Base-by-base conservation (phyloP, 2,329 filamentous ascomycete species). In the Ceratocystis eucalypticola region DNA sequence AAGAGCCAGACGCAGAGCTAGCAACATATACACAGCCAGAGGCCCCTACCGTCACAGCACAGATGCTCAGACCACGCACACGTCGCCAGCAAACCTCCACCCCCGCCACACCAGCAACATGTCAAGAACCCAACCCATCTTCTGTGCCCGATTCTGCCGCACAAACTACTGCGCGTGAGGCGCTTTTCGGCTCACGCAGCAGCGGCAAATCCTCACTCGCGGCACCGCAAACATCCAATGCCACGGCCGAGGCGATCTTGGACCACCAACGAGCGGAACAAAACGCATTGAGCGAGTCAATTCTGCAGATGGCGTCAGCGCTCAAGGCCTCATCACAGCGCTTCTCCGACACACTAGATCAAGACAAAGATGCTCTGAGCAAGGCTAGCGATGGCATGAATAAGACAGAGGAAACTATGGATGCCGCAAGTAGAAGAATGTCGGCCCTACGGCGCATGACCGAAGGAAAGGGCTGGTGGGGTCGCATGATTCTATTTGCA, bases 381-480 rank as follows among this genome's bases (percentile, higher is more conserved):
- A 81, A 85, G 10, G 89, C 92, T 1, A 83, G 85, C 1, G 80
- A 87, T 66, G 89, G 89, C 0, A 80, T 97, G 71, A 88, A 92
- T 72, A 86, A 84, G 74, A 95, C 88, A 71, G 85, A 88, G 68
- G 77, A 80, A 59, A 86, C 86, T 20, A 88, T 97, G 82, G 86
- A 91, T 68, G 83, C 84, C 1, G 91, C 92, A 2, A 84, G 85
- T 65, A 83, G 84, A 69, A 80, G 85, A 69, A 95, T 97, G 89
- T 87, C 89, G 1, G 81, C 83, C 71, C 75, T 97, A 73, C 80
- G 84, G 70, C 82, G 82, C 64, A 91, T 96, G 85, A 91, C 88
- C 17, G 93, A 96, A 77, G 92, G 91, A 2, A 87, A 88, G 73
- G 91, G 91, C 0, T 95, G 88, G 88, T 91, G 83, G 84, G 91